Base-by-base conservation (phyloP, 768 basidiomycete genomes). In the Boletus fagicola region DNA sequence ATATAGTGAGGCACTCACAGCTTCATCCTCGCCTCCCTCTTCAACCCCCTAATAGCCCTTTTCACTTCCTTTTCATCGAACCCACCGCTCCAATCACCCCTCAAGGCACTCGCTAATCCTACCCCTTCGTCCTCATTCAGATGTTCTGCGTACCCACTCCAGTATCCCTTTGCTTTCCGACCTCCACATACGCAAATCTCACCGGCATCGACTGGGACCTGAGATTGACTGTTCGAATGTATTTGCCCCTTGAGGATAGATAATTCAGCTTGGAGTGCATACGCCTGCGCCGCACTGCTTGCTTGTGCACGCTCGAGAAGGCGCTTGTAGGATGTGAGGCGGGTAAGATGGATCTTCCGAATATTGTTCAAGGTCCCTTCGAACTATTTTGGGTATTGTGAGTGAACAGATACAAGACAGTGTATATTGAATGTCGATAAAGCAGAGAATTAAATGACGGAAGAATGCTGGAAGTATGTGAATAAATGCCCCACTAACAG, bases 211-310 rank as follows among this genome's bases (percentile, higher is more conserved):
- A 59, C 62, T 1, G 44, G 63, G 31, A 12, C 53, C 10, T 47
- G 61, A 11, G 58, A 53, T 5, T 42, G 60, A 12, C 52, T 42
- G 9, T 62, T 65, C 16, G 61, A 64, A 48, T 70, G 71, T 57
- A 58, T 63, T 49, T 79, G 78, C 13, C 75, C 72, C 43, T 87
- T 83, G 31, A 93, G 75, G 28, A 90, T 76, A 13, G 83, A 78
- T 4, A 92, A 76, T 66, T 94, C 90, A 2, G 90, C 91, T 72
- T 93, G 91, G 1, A 94, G 75, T 0, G 92, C 91, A 65, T 94
- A 91, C 2, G 93, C 76, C 65, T 94, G 92, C 1, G 90, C 86
- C 0, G 91, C 89, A 1, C 87, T 80, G 10, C 85, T 84, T 2
- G 87, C 83, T 63, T 94, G 92, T 0, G 90, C 81, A 40, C 87